Evolutionary conservation across 225 moss, liverwort and hornwort genomes (phyloP).

Genomic region (Marchantia polymorpha): DNA sequence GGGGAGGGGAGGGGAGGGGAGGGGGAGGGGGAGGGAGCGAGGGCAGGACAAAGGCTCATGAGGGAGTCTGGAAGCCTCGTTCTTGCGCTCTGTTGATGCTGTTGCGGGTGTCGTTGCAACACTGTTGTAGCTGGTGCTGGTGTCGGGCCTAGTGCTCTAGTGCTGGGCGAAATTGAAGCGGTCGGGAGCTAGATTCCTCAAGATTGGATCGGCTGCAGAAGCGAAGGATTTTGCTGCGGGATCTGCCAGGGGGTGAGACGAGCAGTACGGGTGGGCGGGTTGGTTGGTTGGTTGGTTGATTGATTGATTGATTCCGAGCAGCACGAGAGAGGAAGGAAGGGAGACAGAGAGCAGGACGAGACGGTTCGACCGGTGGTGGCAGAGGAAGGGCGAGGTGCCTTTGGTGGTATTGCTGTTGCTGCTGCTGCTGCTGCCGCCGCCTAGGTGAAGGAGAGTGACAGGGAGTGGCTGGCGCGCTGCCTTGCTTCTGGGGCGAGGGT

Average conservation of each 20-base stretch:
- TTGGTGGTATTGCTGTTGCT: background rate
- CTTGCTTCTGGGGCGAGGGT: constrained; percentile 2
- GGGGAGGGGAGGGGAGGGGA: too few relatives aligned
- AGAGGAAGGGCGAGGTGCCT: background rate
- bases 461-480: constrained; percentile 6
- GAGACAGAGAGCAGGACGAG: background rate
- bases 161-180: constrained; percentile 5
- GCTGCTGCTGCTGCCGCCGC: background rate
- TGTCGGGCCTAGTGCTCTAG: background rate
- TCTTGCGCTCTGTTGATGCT: background rate
- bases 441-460: background rate
- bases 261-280: background rate
- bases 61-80: background rate
- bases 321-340: background rate
- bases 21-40: too few relatives aligned
- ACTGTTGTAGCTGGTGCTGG: background rate
- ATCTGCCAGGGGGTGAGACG: background rate
- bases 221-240: background rate
- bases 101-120: background rate
- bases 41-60: background rate
- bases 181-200: background rate
- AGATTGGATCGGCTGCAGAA: constrained; percentile 11
- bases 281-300: too few relatives aligned
- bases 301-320: constrained; percentile 1
- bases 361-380: background rate